Evolutionary conservation across 371 early-diverging fungal species (phyloP).

Genomic region (Quaeritorhiza haematococci): DNA sequence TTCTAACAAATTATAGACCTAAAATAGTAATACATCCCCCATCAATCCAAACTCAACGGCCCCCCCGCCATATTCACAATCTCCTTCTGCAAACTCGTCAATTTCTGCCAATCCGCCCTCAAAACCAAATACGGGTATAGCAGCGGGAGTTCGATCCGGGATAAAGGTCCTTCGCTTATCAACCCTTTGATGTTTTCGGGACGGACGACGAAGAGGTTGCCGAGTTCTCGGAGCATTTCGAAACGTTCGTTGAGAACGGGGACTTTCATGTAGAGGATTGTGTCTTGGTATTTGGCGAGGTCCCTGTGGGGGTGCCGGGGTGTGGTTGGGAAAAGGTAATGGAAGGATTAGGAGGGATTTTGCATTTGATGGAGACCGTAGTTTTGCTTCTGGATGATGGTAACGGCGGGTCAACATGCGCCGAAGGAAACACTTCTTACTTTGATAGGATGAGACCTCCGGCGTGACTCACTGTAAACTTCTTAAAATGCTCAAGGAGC

Average conservation of each 20-base stretch:
- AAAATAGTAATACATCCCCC: too few relatives aligned
- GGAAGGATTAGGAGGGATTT: background rate
- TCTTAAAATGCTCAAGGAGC: constrained; percentile 87
- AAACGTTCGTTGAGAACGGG: constrained; percentile 75
- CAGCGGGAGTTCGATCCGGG: constrained; percentile 67
- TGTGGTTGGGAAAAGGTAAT: background rate
- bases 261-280: constrained; percentile 69
- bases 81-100: too few relatives aligned
- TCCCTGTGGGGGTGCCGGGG: constrained; percentile 52
- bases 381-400: background rate
- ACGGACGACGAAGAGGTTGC: constrained; percentile 75
- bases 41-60: too few relatives aligned
- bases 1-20: too few relatives aligned
- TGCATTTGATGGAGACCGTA: background rate
- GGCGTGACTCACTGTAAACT: constrained; percentile 70
- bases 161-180: constrained; percentile 75
- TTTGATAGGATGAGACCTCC: constrained; percentile 85
- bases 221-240: constrained; percentile 85
- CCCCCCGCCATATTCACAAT: too few relatives aligned
- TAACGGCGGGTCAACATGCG: background rate
- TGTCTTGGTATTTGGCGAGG: constrained; percentile 87
- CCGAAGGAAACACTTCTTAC: constrained; percentile 40
- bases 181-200: constrained; percentile 84
- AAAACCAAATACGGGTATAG: constrained; percentile 80
- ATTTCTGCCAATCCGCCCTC: constrained; percentile 87